Conservation (phyloP, 805 yeast genomes). For the Starmerella apis region DNA sequence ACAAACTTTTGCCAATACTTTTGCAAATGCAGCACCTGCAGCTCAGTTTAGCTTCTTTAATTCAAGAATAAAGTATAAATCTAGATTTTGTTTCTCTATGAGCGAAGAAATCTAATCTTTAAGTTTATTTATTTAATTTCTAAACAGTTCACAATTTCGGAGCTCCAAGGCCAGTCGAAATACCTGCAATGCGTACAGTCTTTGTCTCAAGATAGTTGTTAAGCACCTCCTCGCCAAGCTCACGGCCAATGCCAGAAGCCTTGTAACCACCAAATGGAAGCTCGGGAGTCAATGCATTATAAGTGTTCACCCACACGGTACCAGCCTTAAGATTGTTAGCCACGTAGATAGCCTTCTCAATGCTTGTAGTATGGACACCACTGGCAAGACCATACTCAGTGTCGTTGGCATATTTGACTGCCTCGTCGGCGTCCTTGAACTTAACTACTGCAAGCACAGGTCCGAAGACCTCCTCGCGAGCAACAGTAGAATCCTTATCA, state of each 20-base stretch:
- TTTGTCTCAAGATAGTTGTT: conserved; percentile 62
- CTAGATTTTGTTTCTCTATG: too few relatives aligned
- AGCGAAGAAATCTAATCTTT: too few relatives aligned
- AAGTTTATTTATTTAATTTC: too few relatives aligned
- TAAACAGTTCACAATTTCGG: conserved; percentile 8
- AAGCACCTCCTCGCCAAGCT: conserved; percentile 65
- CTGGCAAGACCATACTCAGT: conserved; percentile 74
- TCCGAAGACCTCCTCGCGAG: conserved; percentile 77
- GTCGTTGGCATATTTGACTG: conserved; percentile 55
- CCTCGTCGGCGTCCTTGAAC: conserved; percentile 60
- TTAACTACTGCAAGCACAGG: conserved; percentile 66
- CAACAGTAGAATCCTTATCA: conserved; percentile 51
- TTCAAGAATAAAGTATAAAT: too few relatives aligned
- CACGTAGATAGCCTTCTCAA: conserved; percentile 53
- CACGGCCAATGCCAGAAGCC: conserved; percentile 71
- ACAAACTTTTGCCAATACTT: too few relatives aligned
- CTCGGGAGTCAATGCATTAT: conserved; percentile 52
- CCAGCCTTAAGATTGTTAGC: conserved; percentile 57
- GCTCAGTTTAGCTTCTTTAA: too few relatives aligned
- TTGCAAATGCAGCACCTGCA: too few relatives aligned
- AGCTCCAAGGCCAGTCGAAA: conserved; percentile 18
- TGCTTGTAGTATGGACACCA: conserved; percentile 62
- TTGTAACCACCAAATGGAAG: conserved; percentile 79
- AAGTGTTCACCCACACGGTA: conserved; percentile 57
- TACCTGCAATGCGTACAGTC: conserved; percentile 61